Conservation (phyloP, 495 filamentous ascomycete species). For the Penicillium malachiteum region DNA sequence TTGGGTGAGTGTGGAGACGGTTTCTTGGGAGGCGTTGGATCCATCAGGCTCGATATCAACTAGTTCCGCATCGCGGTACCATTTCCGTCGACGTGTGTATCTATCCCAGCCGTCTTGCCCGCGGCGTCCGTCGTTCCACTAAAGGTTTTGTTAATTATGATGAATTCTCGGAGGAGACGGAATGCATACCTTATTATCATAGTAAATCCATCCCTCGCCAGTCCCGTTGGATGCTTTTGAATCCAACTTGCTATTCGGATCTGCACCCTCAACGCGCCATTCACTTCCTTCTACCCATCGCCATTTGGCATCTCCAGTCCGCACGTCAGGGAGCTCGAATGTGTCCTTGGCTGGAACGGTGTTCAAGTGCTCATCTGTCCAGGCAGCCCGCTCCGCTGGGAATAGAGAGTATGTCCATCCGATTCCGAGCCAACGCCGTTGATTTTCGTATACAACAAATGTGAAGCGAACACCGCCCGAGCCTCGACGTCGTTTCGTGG, state of each 20-base stretch:
- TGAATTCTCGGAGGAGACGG: not conserved
- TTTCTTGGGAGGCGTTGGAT: constrained; percentile 22
- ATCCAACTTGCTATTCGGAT: constrained; percentile 26
- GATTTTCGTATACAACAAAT: constrained; percentile 94
- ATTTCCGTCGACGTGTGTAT: constrained; percentile 92
- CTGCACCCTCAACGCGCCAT: constrained; percentile 85
- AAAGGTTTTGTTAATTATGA: constrained; percentile 2
- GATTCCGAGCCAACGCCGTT: constrained; percentile 90
- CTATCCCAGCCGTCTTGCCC: constrained; percentile 91
- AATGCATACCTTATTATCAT: constrained; percentile 83
- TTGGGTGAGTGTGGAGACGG: constrained; percentile 33
- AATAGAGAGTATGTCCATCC: constrained; percentile 93
- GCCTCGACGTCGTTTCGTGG: constrained; percentile 53
- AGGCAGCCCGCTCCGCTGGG: constrained; percentile 81
- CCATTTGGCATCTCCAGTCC: constrained; percentile 79
- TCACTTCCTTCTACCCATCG: constrained; percentile 80
- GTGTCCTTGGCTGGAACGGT: constrained; percentile 70
- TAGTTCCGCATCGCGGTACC: constrained; percentile 94
- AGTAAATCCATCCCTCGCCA: constrained; percentile 90
- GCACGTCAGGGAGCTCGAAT: constrained; percentile 85
- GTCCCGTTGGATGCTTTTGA: constrained; percentile 56
- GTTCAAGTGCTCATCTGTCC: constrained; percentile 96
- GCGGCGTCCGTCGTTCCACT: constrained; percentile 92
- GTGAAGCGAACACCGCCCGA: constrained; percentile 86
- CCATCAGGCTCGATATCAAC: constrained; percentile 59